Evolutionary conservation across 257 asterid genomes (phyloP).

Genomic region (Gentiana macrophylla): DNA sequence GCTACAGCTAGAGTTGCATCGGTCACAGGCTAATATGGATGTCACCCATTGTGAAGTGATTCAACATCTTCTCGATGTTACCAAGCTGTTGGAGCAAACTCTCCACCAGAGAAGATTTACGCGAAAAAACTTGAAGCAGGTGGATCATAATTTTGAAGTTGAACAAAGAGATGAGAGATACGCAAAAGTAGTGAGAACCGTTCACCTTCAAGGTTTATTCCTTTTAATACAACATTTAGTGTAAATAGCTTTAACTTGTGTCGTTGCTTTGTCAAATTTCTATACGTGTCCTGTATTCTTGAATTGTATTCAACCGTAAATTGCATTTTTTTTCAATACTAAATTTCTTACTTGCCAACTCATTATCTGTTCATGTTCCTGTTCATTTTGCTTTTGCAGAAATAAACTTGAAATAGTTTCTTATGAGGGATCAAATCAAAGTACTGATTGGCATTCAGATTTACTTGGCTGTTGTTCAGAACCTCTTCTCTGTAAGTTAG

Average conservation of each 20-base stretch:
- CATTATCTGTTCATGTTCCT: conserved; percentile 1
- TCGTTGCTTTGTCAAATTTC: not conserved
- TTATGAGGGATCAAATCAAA: conserved; percentile 35
- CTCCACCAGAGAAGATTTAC: conserved; percentile 38
- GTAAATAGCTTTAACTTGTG: not conserved
- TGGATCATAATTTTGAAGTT: conserved; percentile 28
- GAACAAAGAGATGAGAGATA: conserved; percentile 24
- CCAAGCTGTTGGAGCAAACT: conserved; percentile 61
- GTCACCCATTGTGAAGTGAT: conserved; percentile 80
- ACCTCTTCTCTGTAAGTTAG: conserved; percentile 72
- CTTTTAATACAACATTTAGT: not conserved
- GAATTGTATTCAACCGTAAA: too few species aligned
- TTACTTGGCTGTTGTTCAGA: conserved; percentile 88
- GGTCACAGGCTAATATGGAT: conserved; percentile 70
- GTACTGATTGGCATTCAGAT: conserved; percentile 75
- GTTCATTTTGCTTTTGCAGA: conserved; percentile 27
- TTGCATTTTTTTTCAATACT: not conserved
- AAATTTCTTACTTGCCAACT: not conserved
- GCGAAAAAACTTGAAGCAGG: conserved; percentile 30
- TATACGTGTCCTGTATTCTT: not conserved
- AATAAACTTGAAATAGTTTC: conserved; percentile 46
- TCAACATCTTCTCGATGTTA: conserved; percentile 82
- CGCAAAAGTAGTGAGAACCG: conserved; percentile 33
- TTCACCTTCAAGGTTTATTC: conserved; percentile 54
- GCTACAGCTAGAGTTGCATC: conserved; percentile 75